A percentile compares a stretch with the other conserved stretches of the same genome.
Evolutionary conservation across 2,329 filamentous ascomycete species (phyloP).

Genomic region (Xylaria sp.): DNA sequence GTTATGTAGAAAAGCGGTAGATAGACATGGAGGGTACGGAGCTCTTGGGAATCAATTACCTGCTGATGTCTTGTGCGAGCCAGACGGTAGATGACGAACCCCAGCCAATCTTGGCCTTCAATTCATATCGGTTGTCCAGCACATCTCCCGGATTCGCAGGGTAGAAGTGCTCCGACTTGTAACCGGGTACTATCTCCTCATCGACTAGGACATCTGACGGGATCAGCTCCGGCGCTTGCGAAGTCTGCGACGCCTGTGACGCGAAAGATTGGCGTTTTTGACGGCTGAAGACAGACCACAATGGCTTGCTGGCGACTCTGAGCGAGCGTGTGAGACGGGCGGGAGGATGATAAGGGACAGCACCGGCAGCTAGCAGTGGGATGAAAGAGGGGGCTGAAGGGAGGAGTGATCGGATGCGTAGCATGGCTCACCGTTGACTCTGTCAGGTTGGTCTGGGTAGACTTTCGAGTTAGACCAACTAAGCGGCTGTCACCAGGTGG

Average conservation of each 20-base stretch:
- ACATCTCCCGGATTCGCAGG: conserved; percentile 16
- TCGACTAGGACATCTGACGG: conserved; percentile 12
- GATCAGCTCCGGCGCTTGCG: conserved; percentile 3
- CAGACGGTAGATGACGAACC: conserved; percentile 21
- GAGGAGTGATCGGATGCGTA: conserved; percentile 4
- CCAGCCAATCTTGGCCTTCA: conserved; percentile 23
- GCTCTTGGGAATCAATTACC: conserved; percentile 3
- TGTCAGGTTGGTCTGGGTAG: neutral
- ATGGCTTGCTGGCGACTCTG: neutral
- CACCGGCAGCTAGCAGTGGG: conserved; percentile 8
- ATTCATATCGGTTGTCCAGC: conserved; percentile 15
- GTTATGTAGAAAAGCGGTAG: neutral
- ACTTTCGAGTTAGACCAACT: no score
- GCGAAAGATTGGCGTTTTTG: conserved; percentile 2
- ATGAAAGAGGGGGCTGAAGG: conserved; percentile 12
- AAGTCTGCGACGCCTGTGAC: neutral
- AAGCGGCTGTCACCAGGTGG: no score
- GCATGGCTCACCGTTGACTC: conserved; percentile 4
- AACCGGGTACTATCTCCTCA: conserved; percentile 8
- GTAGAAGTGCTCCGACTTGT: conserved; percentile 12
- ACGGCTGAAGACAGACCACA: neutral
- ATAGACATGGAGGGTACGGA: neutral
- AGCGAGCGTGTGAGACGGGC: conserved; percentile 1
- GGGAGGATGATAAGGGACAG: conserved; percentile 1
- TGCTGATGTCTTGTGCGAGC: conserved; percentile 20